Percentiles rank a stretch among this genome's conserved stretches.
These are phyloP conservation scores for Cutaneotrichosporon daszewskae DNA, from an alignment of 1,284 basidiomycete species.

Conservation along the genomic window DNA sequence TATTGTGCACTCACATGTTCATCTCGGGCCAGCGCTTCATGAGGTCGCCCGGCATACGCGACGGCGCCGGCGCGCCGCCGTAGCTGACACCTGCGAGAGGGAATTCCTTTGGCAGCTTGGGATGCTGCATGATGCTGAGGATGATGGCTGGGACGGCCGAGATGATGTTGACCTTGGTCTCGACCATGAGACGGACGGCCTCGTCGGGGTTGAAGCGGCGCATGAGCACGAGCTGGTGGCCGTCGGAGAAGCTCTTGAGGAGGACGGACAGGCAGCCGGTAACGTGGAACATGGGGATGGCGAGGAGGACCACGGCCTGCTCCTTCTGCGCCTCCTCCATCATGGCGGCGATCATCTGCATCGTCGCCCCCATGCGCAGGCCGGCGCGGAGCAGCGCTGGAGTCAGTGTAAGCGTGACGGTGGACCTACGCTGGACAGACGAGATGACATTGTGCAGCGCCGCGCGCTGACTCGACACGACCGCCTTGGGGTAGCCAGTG, in stretches of 20 bases:
- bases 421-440: background rate
- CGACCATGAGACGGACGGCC: slow-evolving; percentile 28
- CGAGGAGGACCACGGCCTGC: slow-evolving; percentile 25
- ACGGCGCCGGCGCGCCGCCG: slow-evolving; percentile 38
- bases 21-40: slow-evolving; percentile 29
- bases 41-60: slow-evolving; percentile 29
- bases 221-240: slow-evolving; percentile 36
- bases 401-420: background rate
- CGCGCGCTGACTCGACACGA: slow-evolving; percentile 35
- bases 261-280: slow-evolving; percentile 39
- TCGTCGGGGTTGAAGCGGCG: slow-evolving; percentile 32
- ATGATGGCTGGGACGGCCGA: slow-evolving; percentile 36
- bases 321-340: slow-evolving; percentile 20
- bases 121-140: slow-evolving; percentile 25
- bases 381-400: background rate
- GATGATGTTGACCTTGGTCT: slow-evolving; percentile 31
- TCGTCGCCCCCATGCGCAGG: background rate
- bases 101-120: slow-evolving; percentile 21
- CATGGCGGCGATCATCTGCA: slow-evolving; percentile 13
- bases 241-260: slow-evolving; percentile 33
- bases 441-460: slow-evolving; percentile 7
- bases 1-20: background rate
- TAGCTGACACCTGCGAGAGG: slow-evolving; percentile 35
- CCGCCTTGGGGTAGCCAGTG: slow-evolving; percentile 28
- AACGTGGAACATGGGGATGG: slow-evolving; percentile 42